Conservation (phyloP, 352 stramenopile species). For the Globisporangium okanoganense region DNA sequence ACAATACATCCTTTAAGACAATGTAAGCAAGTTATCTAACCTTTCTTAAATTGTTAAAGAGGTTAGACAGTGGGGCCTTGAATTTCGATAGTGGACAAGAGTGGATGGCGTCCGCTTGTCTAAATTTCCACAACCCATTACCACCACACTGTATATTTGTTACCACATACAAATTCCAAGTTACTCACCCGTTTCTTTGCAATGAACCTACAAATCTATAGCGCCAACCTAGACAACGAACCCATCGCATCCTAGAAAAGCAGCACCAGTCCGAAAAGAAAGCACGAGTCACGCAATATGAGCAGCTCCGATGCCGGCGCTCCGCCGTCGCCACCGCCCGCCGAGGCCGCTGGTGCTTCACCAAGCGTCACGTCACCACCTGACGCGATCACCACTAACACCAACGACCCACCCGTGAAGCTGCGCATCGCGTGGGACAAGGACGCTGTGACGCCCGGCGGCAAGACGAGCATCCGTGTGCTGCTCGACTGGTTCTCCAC, state of each 20-base stretch:
- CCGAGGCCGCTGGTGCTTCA: not conserved
- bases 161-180: not conserved
- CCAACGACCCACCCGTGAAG: slow-evolving; percentile 12
- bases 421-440: slow-evolving; percentile 76
- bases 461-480: slow-evolving; percentile 67
- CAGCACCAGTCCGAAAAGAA: too few relatives aligned
- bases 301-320: not conserved
- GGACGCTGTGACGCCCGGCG: slow-evolving; percentile 47
- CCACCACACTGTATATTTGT: too few relatives aligned
- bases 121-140: too few relatives aligned
- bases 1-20: too few relatives aligned
- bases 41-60: too few relatives aligned
- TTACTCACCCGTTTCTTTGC: too few relatives aligned
- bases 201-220: not conserved
- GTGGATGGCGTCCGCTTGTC: too few relatives aligned
- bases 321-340: not conserved
- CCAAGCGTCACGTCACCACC: not conserved
- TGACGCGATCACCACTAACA: not conserved
- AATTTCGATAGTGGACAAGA: too few relatives aligned
- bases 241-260: too few relatives aligned
- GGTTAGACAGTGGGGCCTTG: too few relatives aligned
- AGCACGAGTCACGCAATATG: not conserved
- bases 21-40: too few relatives aligned
- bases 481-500: slow-evolving; percentile 63
- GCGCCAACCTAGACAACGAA: not conserved